Evolutionary conservation across 352 stramenopile species (phyloP).

Genomic region (Globisporangium uncinulatum): DNA sequence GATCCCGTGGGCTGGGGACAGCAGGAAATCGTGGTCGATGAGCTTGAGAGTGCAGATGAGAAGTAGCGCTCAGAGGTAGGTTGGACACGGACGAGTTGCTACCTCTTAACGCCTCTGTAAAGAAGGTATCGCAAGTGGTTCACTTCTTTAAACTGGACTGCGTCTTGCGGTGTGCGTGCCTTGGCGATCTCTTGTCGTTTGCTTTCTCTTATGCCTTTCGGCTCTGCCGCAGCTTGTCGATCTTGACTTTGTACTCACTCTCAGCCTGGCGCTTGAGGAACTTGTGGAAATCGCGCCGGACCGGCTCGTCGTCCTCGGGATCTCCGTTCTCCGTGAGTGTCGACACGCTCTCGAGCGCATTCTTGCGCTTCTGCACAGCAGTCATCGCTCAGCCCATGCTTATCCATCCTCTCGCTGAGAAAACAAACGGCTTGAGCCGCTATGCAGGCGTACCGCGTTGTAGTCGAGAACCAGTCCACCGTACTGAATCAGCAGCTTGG

Average conservation of each 20-base stretch:
- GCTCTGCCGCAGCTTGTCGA: constrained; percentile 31
- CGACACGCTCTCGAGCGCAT: constrained; percentile 37
- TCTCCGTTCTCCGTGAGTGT: constrained; percentile 13
- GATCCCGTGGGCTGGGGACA: constrained; percentile 19
- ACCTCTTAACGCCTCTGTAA: too few species aligned
- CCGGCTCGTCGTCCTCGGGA: constrained; percentile 3
- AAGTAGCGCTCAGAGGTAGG: constrained; percentile 19
- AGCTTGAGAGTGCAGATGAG: constrained; percentile 17
- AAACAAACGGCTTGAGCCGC: neutral
- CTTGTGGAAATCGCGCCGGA: constrained; percentile 27
- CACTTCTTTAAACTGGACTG: neutral
- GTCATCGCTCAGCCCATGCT: too few species aligned
- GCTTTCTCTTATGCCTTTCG: constrained; percentile 23
- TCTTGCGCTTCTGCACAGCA: constrained; percentile 43
- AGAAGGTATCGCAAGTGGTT: neutral
- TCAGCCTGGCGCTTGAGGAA: constrained; percentile 41
- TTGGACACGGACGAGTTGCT: too few species aligned
- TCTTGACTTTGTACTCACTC: constrained; percentile 49
- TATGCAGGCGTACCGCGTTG: constrained; percentile 29
- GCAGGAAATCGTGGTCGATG: constrained; percentile 34
- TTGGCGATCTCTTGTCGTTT: neutral
- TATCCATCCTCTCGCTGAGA: neutral
- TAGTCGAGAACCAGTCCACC: constrained; percentile 50
- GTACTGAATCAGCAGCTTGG: constrained; percentile 60
- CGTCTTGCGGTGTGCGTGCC: neutral